Conservation (phyloP, 176 grass and related monocot species). For the Lolium perenne region DNA sequence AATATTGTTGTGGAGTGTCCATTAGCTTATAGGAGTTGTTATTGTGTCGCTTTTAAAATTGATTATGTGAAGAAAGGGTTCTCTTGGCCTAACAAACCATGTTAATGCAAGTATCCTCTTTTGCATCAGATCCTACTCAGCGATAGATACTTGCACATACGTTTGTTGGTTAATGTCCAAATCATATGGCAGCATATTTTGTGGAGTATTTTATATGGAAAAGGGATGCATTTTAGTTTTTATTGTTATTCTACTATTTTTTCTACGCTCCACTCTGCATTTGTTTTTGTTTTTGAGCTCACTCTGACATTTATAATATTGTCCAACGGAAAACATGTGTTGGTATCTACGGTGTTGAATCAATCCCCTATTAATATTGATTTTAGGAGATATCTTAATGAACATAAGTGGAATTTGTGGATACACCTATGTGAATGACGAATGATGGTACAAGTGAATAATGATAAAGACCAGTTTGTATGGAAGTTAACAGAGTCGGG, state of each 20-base stretch:
- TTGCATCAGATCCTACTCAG: slow-evolving; percentile 60
- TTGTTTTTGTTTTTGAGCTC: not conserved
- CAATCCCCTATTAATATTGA: too few relatives aligned
- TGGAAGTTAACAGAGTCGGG: too few relatives aligned
- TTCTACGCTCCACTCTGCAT: not conserved
- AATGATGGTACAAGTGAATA: too few relatives aligned
- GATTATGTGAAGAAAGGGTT: slow-evolving; percentile 26
- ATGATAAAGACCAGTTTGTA: too few relatives aligned
- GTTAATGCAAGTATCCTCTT: slow-evolving; percentile 32
- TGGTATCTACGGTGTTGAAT: too few relatives aligned
- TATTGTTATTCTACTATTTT: not conserved
- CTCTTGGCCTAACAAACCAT: slow-evolving; percentile 51
- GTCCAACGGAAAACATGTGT: too few relatives aligned
- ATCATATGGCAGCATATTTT: slow-evolving; percentile 12
- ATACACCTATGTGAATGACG: too few relatives aligned
- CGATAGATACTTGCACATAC: slow-evolving; percentile 23
- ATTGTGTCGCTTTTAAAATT: slow-evolving; percentile 33
- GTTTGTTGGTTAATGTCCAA: slow-evolving; percentile 21
- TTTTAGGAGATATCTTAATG: too few relatives aligned
- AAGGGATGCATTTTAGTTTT: not conserved
- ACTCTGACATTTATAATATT: not conserved
- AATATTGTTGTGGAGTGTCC: slow-evolving; percentile 35
- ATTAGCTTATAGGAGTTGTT: slow-evolving; percentile 9
- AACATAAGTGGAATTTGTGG: too few relatives aligned
- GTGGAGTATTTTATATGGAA: slow-evolving; percentile 4